Conservation (phyloP, 2,329 filamentous ascomycete species). For the Lizonia empirigonia region DNA sequence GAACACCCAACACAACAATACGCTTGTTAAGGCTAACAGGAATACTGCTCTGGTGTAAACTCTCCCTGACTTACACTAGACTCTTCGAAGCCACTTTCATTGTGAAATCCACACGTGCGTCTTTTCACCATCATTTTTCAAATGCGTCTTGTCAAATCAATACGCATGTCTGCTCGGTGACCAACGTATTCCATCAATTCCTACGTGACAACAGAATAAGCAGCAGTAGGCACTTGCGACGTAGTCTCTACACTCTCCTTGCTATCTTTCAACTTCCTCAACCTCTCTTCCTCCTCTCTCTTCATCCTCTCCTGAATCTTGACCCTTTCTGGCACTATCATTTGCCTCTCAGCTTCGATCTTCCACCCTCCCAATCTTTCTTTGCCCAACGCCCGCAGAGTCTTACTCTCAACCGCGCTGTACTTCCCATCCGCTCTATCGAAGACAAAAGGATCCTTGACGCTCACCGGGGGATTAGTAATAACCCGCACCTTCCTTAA, state of each 20-base stretch:
- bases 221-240: constrained; percentile 21
- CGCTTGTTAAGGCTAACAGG: too few species aligned
- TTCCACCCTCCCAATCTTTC: constrained; percentile 59
- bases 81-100: too few species aligned
- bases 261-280: constrained; percentile 43
- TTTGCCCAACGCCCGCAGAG: constrained; percentile 56
- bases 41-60: too few species aligned
- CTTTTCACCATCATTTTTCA: too few species aligned
- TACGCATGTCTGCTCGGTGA: too few species aligned
- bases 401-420: constrained; percentile 63
- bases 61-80: too few species aligned
- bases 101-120: too few species aligned
- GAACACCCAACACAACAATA: too few species aligned
- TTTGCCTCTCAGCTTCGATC: constrained; percentile 57
- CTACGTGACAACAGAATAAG: constrained; percentile 3
- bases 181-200: too few species aligned
- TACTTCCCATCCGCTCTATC: constrained; percentile 58
- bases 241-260: constrained; percentile 16
- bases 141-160: too few species aligned
- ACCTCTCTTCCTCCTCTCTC: constrained; percentile 54
- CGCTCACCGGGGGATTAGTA: constrained; percentile 61
- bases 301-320: constrained; percentile 59
- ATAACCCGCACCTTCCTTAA: constrained; percentile 57
- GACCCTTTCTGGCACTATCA: constrained; percentile 57
- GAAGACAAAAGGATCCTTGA: constrained; percentile 60